A percentile compares a stretch with the other conserved stretches of the same genome.
Conservation (phyloP, 345 rosid species). For the Iberis pinnata region DNA sequence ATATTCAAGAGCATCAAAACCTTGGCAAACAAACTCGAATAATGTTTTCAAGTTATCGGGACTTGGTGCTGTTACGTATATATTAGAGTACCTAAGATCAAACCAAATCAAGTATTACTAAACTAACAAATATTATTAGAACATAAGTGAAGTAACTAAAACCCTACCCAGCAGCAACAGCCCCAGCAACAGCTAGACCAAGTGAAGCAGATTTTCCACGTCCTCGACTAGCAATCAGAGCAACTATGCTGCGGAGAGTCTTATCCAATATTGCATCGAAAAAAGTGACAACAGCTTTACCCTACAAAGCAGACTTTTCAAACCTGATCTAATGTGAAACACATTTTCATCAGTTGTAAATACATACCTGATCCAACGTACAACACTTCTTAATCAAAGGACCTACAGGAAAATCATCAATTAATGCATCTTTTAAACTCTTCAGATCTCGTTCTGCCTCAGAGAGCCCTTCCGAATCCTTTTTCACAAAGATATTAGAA, state of each 20-base stretch:
- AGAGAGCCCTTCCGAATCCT: constrained; percentile 86
- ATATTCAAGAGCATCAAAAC: constrained; percentile 71
- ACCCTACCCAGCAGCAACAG: constrained; percentile 87
- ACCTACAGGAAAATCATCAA: constrained; percentile 83
- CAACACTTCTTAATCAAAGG: constrained; percentile 85
- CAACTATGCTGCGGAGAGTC: constrained; percentile 69
- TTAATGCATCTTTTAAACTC: constrained; percentile 74
- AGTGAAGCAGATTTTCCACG: constrained; percentile 98
- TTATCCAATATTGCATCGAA: constrained; percentile 91
- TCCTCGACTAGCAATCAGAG: constrained; percentile 94
- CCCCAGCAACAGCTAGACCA: constrained; percentile 86
- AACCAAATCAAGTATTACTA: constrained; percentile 9
- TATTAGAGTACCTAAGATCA: constrained; percentile 69
- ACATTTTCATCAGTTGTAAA: constrained; percentile 39
- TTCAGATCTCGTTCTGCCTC: constrained; percentile 73
- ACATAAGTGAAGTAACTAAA: constrained; percentile 1
- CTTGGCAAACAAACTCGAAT: constrained; percentile 88
- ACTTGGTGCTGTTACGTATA: constrained; percentile 86
- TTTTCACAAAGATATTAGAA: constrained; percentile 10
- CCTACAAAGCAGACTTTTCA: constrained; percentile 37
- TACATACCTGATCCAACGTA: constrained; percentile 85
- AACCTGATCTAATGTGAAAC: constrained; percentile 59
- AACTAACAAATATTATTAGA: constrained; percentile 16
- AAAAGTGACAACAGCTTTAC: constrained; percentile 84
- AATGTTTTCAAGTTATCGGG: constrained; percentile 81